phyloP scores from a whole-genome alignment of 768 basidiomycete species.

The Phylloporus arenicola region DNA sequence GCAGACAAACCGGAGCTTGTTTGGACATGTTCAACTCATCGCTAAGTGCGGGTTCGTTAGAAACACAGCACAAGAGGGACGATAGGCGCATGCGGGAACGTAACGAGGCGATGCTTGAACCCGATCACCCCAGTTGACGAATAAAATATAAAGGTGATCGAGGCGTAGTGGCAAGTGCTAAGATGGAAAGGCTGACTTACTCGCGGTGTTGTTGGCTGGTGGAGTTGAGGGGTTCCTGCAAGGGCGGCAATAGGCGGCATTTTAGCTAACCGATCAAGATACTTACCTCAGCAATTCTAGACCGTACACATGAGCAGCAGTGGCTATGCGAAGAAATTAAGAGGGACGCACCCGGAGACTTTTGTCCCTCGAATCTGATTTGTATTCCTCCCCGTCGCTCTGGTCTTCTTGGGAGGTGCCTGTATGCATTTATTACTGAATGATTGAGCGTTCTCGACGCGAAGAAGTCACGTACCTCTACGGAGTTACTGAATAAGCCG shows the following conservation, averaged over 20 bases:
- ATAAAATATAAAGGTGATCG: slow-evolving; percentile 9
- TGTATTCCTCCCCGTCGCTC: slow-evolving; percentile 23
- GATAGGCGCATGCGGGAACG: slow-evolving; percentile 52
- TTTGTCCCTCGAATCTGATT: slow-evolving; percentile 17
- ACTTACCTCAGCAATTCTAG: slow-evolving; percentile 33
- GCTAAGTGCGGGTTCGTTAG: slow-evolving; percentile 49
- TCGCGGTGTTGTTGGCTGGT: slow-evolving; percentile 22
- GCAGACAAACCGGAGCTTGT: slow-evolving; percentile 26
- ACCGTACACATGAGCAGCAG: neutral
- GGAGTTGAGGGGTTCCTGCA: slow-evolving; percentile 24
- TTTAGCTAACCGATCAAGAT: slow-evolving; percentile 13
- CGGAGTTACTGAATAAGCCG: slow-evolving; percentile 12
- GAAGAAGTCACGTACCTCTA: slow-evolving; percentile 24
- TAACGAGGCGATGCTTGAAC: slow-evolving; percentile 23
- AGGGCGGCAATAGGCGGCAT: slow-evolving; percentile 9
- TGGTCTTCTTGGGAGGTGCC: slow-evolving; percentile 40
- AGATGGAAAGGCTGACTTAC: slow-evolving; percentile 28
- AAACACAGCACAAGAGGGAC: slow-evolving; percentile 59
- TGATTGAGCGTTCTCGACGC: neutral
- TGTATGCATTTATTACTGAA: slow-evolving; percentile 11
- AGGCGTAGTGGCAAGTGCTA: slow-evolving; percentile 8
- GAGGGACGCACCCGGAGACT: slow-evolving; percentile 10
- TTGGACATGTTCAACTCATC: slow-evolving; percentile 38
- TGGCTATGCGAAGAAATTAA: neutral
- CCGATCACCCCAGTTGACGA: slow-evolving; percentile 20